phyloP scores from a whole-genome alignment of 176 grass and related monocot species.

The Puya raimondii region DNA sequence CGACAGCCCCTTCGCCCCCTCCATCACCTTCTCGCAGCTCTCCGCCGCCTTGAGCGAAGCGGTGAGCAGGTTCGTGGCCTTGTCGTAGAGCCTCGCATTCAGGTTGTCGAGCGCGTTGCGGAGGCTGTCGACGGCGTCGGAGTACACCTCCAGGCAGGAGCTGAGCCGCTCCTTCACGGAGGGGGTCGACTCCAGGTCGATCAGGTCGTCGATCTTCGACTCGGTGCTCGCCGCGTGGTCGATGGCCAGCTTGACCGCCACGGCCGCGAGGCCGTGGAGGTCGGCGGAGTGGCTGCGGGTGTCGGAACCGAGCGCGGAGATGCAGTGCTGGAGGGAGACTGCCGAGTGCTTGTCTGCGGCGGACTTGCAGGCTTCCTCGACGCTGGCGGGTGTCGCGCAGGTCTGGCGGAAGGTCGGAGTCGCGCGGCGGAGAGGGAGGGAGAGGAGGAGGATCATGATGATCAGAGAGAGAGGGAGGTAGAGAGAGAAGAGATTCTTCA shows the following conservation, averaged over 20 bases:
- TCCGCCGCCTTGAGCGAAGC: constrained; percentile 29
- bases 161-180: constrained; percentile 13
- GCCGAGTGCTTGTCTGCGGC: constrained; percentile 2
- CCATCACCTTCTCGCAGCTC: constrained; percentile 47
- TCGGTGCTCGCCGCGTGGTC: constrained; percentile 34
- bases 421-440: not conserved
- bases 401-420: not conserved
- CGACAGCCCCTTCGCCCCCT: constrained; percentile 20
- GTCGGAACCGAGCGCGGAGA: constrained; percentile 22
- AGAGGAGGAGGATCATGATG: constrained; percentile 6
- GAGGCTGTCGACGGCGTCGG: constrained; percentile 22
- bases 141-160: constrained; percentile 34
- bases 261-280: constrained; percentile 22
- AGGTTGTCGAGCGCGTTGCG: constrained; percentile 49
- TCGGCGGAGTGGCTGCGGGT: constrained; percentile 8
- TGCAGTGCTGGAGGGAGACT: constrained; percentile 31
- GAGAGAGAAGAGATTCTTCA: not conserved
- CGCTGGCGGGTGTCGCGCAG: constrained; percentile 20
- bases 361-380: constrained; percentile 31
- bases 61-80: constrained; percentile 29
- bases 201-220: constrained; percentile 29
- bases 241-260: constrained; percentile 23
- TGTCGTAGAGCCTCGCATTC: constrained; percentile 27
- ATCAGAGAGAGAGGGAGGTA: not conserved
- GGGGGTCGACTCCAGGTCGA: constrained; percentile 23